Percentiles rank a stretch among this genome's conserved stretches.
These are phyloP conservation scores for Aspergillus ustus DNA, from an alignment of 2,329 filamentous ascomycete genomes.

Conservation along the genomic window DNA sequence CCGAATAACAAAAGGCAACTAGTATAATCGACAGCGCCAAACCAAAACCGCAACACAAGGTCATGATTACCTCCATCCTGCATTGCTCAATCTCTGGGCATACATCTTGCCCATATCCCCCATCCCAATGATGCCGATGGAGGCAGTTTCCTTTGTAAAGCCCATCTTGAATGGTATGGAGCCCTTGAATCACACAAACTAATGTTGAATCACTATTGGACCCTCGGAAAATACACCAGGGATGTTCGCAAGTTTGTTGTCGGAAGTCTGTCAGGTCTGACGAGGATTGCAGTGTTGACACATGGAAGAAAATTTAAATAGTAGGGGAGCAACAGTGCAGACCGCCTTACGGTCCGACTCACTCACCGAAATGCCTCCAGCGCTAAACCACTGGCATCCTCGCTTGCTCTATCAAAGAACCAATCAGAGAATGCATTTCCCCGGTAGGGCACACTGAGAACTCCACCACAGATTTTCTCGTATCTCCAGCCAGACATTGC, in stretches of 20 bases:
- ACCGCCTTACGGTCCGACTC: slow-evolving; percentile 39
- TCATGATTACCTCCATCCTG: slow-evolving; percentile 78
- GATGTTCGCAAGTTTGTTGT: background rate
- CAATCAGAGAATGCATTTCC: slow-evolving; percentile 33
- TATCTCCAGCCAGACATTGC: slow-evolving; percentile 22
- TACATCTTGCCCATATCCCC: slow-evolving; percentile 99
- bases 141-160: slow-evolving; percentile 66
- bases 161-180: slow-evolving; percentile 30
- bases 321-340: slow-evolving; percentile 29
- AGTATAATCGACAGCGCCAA: background rate
- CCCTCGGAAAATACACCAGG: background rate
- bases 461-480: slow-evolving; percentile 30
- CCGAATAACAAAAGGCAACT: slow-evolving; percentile 31
- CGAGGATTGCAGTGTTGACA: background rate
- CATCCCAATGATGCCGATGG: slow-evolving; percentile 96
- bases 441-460: slow-evolving; percentile 44
- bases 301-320: slow-evolving; percentile 25
- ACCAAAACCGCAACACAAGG: slow-evolving; percentile 9
- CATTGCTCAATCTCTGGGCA: slow-evolving; percentile 80
- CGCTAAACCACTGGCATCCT: slow-evolving; percentile 28
- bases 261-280: background rate
- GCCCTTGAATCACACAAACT: background rate
- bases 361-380: slow-evolving; percentile 1
- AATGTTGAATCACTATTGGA: background rate
- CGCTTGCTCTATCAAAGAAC: slow-evolving; percentile 32